Evolutionary conservation across 352 stramenopile genomes (phyloP), one percentile per base, ranked within the genome.

Genomic region (Phytophthora syringae): DNA sequence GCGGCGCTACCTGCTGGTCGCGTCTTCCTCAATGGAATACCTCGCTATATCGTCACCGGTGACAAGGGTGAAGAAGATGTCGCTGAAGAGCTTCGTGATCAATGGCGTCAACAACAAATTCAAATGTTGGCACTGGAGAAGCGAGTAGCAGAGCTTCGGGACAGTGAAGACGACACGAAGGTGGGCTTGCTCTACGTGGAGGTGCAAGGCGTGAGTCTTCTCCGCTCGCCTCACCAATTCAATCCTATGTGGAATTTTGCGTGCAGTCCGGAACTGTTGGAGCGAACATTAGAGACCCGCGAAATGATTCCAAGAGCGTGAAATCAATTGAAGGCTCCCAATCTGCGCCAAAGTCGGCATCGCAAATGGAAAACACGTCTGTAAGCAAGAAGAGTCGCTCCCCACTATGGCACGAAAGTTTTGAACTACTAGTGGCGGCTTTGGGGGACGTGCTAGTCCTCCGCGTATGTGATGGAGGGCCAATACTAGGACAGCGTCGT

Each of bases 1-100:
- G 65, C 75, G 3, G 42, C 54, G 2, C 61, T 89, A 6, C 67
- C 80, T 20, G 21, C 47, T 0, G 86, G 86, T 2, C 81, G 72
- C 25, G 77, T 92, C 1, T 93, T 90, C 51, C 79, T 92, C 60
- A 92, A 92, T 37, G 86, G 86, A 27, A 76, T 94, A 0, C 80
- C 83, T 11, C 58, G 69, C 37, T 93, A 90, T 50, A 60, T 93
- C 16, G 71, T 92, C 27, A 93, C 80, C 16, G 86, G 86, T 21
- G 76, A 92, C 69, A 84, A 86, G 32, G 57, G 52, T 13, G 86
- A 92, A 37, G 74, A 92, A 60, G 86, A 92, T 52, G 79, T 75
- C 12, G 84, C 80, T 7, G 84, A 92, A 48, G 86, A 94, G 20
- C 52, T 94, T n/a, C 66, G 80, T 12, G 86, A 92, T 9, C 82